Conservation (phyloP, 2,329 filamentous ascomycete genomes). For the Fusarium succisae region DNA sequence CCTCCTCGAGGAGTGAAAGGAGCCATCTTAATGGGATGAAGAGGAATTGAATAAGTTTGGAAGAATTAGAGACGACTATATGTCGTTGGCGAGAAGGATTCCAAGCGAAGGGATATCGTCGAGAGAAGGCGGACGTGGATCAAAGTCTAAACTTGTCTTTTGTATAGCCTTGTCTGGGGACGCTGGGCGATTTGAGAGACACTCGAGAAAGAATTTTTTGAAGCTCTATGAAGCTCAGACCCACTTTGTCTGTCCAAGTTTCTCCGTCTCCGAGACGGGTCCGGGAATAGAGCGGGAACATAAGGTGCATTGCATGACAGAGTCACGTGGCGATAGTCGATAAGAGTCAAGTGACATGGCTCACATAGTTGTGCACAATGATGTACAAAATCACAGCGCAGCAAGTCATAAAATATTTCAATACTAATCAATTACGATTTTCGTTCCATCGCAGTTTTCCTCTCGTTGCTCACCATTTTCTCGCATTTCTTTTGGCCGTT, state of each 20-base stretch:
- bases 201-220: slow-evolving; percentile 51
- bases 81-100: slow-evolving; percentile 28
- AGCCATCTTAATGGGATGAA: slow-evolving; percentile 45
- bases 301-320: background rate
- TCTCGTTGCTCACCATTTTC: background rate
- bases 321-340: slow-evolving; percentile 36
- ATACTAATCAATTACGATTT: background rate
- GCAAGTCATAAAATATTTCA: background rate
- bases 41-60: slow-evolving; percentile 39
- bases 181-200: slow-evolving; percentile 40
- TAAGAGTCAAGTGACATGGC: slow-evolving; percentile 37
- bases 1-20: slow-evolving; percentile 47
- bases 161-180: slow-evolving; percentile 44
- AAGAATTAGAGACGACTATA: slow-evolving; percentile 28
- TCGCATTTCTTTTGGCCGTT: slow-evolving; percentile 16
- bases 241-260: slow-evolving; percentile 37
- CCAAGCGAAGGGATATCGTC: slow-evolving; percentile 29
- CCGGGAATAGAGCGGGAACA: slow-evolving; percentile 21
- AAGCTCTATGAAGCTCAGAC: slow-evolving; percentile 46
- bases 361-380: background rate
- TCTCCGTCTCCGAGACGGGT: slow-evolving; percentile 38
- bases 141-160: slow-evolving; percentile 44
- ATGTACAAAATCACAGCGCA: background rate
- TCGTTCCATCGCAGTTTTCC: rapidly evolving
- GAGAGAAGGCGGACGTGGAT: slow-evolving; percentile 42